phyloP scores from a whole-genome alignment of 176 grass and related monocot species.

The Hordeum marinum region DNA sequence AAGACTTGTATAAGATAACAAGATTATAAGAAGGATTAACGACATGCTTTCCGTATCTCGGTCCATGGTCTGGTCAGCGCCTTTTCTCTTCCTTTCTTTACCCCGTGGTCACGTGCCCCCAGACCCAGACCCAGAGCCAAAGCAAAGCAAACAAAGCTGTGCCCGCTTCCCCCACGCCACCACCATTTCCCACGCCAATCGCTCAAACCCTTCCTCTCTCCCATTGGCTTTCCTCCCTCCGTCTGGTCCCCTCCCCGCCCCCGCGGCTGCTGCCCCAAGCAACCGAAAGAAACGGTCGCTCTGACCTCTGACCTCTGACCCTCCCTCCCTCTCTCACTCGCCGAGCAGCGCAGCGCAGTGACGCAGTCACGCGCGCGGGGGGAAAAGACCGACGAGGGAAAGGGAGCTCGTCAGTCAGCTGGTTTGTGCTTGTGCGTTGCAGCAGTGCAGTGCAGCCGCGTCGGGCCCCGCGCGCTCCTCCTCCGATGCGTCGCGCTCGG shows the following conservation, averaged over 20 bases:
- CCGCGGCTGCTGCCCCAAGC: neutral
- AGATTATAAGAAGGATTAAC: neutral
- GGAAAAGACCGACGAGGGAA: neutral
- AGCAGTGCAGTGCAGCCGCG: neutral
- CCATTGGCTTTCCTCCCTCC: neutral
- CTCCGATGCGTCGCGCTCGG: conserved; percentile 5
- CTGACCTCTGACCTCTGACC: neutral
- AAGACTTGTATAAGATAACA: too few species aligned
- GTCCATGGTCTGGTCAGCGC: neutral
- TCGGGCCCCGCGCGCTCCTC: neutral
- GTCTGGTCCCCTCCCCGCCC: neutral
- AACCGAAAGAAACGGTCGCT: neutral
- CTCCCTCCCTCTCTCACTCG: neutral
- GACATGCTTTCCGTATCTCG: conserved; percentile 10
- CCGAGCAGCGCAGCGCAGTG: neutral
- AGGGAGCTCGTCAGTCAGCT: neutral
- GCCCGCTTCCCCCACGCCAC: neutral
- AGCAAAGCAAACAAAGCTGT: neutral
- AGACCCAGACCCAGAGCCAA: neutral
- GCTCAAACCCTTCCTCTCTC: neutral
- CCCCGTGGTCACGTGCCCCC: neutral
- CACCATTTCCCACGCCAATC: neutral
- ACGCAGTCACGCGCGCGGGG: neutral
- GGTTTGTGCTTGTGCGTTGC: neutral
- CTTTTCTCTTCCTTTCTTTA: neutral